Base-by-base conservation (phyloP, 805 yeast species). In the Kazachstania psychrophila region DNA sequence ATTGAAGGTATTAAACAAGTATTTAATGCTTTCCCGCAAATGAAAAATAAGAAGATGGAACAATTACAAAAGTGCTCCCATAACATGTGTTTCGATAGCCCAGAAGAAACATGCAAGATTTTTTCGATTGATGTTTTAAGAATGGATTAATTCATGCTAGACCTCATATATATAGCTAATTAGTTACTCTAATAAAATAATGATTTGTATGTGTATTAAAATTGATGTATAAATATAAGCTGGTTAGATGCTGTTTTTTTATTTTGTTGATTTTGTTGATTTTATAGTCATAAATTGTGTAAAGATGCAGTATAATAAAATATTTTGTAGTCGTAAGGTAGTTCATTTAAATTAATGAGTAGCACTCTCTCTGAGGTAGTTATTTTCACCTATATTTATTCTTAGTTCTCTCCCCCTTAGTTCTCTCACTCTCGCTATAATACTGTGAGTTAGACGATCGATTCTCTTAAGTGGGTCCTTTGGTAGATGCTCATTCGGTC, bases 301-400 rank as follows among this genome's bases (percentile, higher is more conserved):
- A n/a, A n/a, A n/a, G n/a, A n/a, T n/a, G n/a, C n/a, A n/a, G n/a
- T n/a, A n/a, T n/a, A n/a, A n/a, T n/a, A n/a, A n/a, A n/a, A n/a
- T n/a, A n/a, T n/a, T n/a, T n/a, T n/a, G 8, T 23, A 9, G 24
- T 9, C 24, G 24, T 23, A 23, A 23, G 12, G 11, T 9, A 23
- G 24, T 23, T 23, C 12, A 23, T 8, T 23, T 23, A 12, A 23
- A 11, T 10, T 26, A 11, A 8, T n/a, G n/a, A n/a, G n/a, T n/a
- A n/a, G n/a, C n/a, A n/a, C n/a, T n/a, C 7, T 25, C 41, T n/a
- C 38, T 32, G 11, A 42, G 16, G 35, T 53, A 52, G 33, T 49
- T 50, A 32, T 54, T 56, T 31, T 54, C 56, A 20, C 61, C 62
- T 22, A 56, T 38, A 31, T 52, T 49, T 30, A 56, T 52, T 30